Evolutionary conservation across 371 early-diverging fungal species (phyloP).

Genomic region (Circinella minor): DNA sequence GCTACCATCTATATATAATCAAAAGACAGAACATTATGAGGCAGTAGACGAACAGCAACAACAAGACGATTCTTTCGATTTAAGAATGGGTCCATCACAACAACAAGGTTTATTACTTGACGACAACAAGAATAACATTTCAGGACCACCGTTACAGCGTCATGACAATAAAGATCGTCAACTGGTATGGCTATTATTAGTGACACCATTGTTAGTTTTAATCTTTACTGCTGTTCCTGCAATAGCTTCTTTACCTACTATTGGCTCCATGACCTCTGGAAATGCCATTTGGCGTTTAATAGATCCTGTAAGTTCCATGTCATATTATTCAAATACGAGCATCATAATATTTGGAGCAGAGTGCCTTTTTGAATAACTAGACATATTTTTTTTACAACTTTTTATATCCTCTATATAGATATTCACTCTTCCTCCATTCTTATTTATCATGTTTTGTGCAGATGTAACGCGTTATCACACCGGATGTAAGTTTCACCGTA

Average conservation of each 20-base stretch:
- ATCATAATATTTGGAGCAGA: too few species aligned
- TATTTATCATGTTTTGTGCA: slow-evolving; percentile 45
- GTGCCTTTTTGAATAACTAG: too few species aligned
- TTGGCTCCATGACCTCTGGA: slow-evolving; percentile 46
- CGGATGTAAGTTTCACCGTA: slow-evolving; percentile 26
- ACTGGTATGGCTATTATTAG: slow-evolving; percentile 39
- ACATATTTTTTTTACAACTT: too few species aligned
- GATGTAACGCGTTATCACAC: slow-evolving; percentile 16
- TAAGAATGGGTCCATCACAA: background rate
- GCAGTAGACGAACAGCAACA: background rate
- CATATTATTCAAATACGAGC: too few species aligned
- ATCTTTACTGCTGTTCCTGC: slow-evolving; percentile 48
- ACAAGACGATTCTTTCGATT: background rate
- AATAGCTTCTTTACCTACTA: slow-evolving; percentile 30
- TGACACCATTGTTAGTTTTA: slow-evolving; percentile 36
- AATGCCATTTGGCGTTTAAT: slow-evolving; percentile 49
- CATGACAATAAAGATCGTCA: slow-evolving; percentile 24
- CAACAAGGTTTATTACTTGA: background rate
- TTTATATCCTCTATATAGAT: background rate
- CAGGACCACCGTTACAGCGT: slow-evolving; percentile 17
- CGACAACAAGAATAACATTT: background rate
- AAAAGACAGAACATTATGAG: slow-evolving; percentile 1
- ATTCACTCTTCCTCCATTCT: slow-evolving; percentile 46
- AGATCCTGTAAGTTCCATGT: slow-evolving; percentile 34
- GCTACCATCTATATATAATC: slow-evolving; percentile 37